phyloP scores from a whole-genome alignment of 2,329 filamentous ascomycete genomes.

The Podosphaera aphanis region DNA sequence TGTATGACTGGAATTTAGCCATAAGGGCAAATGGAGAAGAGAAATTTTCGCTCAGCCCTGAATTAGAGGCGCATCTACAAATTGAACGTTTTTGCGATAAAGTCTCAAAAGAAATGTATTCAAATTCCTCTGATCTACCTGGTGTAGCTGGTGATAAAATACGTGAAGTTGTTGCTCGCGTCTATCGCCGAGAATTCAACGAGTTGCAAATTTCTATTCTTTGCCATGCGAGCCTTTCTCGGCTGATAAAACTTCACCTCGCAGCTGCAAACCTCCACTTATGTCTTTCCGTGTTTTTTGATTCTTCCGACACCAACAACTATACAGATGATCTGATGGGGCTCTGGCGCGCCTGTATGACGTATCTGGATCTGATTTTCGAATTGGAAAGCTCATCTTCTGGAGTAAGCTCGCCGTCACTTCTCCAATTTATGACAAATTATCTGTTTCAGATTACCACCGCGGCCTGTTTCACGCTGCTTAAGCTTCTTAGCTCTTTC shows the following conservation, averaged over 20 bases:
- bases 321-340: constrained; percentile 55
- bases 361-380: constrained; percentile 36
- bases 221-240: constrained; percentile 29
- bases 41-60: constrained; percentile 29
- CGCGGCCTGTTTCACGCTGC: constrained; percentile 52
- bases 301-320: constrained; percentile 45
- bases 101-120: constrained; percentile 58
- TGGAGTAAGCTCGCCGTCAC: constrained; percentile 19
- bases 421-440: constrained; percentile 44
- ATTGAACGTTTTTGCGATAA: constrained; percentile 58
- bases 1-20: constrained; percentile 53
- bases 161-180: constrained; percentile 39
- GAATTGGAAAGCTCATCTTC: constrained; percentile 29
- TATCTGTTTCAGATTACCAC: constrained; percentile 72
- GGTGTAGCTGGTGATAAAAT: constrained; percentile 45
- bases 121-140: constrained; percentile 48
- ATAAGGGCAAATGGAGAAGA: constrained; percentile 34
- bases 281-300: constrained; percentile 59
- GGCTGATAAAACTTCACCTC: constrained; percentile 40
- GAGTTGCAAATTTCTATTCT: constrained; percentile 38
- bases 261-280: constrained; percentile 53
- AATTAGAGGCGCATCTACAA: constrained; percentile 43
- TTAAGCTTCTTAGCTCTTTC: constrained; percentile 58
- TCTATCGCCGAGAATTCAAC: constrained; percentile 39
- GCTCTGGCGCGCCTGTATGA: constrained; percentile 47